Conservation (phyloP, 1,284 basidiomycete species). For the Heterobasidion annosum region DNA sequence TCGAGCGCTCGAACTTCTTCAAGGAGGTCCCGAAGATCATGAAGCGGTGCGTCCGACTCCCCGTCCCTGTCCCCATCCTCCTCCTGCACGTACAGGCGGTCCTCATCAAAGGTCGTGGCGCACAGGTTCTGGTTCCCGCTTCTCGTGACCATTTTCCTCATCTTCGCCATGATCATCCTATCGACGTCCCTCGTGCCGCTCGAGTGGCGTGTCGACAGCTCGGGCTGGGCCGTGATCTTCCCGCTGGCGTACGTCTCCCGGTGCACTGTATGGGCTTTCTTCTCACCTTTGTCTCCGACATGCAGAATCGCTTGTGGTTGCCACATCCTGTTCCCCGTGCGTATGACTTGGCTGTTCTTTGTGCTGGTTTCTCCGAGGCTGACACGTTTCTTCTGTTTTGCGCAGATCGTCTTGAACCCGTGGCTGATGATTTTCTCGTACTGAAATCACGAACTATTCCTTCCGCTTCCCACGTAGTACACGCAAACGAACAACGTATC, state of each 20-base stretch:
- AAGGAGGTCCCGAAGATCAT: constrained; percentile 46
- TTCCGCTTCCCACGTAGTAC: background rate
- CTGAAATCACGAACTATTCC: constrained; percentile 15
- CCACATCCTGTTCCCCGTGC: constrained; percentile 33
- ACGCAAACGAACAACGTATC: too few species aligned
- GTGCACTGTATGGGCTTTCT: background rate
- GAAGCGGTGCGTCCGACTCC: constrained; percentile 20
- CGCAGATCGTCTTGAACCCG: constrained; percentile 37
- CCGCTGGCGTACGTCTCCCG: constrained; percentile 24
- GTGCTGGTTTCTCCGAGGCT: background rate
- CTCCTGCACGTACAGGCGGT: background rate
- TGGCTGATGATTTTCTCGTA: constrained; percentile 43
- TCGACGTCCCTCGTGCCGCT: constrained; percentile 30
- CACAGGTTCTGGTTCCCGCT: constrained; percentile 35
- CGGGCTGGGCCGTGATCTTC: constrained; percentile 33
- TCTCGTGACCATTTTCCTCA: constrained; percentile 26
- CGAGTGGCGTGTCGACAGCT: constrained; percentile 33
- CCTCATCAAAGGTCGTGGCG: background rate
- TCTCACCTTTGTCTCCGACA: background rate
- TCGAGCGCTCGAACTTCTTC: constrained; percentile 50
- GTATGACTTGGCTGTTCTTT: constrained; percentile 5
- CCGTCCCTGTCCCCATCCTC: background rate
- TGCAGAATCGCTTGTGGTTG: constrained; percentile 23
- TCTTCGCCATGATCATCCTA: constrained; percentile 32
- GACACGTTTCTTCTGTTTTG: background rate